Evolutionary conservation across 345 rosid species (phyloP).

Genomic region (Boechera divaricarpa): DNA sequence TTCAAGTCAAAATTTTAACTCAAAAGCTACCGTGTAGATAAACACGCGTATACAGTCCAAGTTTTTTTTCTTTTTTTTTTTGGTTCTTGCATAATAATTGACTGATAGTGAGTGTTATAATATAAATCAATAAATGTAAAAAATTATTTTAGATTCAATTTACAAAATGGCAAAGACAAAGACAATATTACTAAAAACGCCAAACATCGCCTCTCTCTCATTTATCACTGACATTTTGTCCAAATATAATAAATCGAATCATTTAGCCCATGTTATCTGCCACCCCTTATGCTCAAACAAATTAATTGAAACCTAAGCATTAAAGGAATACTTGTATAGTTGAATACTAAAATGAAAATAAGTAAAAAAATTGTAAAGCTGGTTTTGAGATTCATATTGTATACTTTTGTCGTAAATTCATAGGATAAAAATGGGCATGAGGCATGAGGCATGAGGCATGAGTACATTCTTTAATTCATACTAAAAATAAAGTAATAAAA

Average conservation of each 20-base stretch:
- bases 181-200: slow-evolving; percentile 36
- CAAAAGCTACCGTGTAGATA: slow-evolving; percentile 1
- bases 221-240: slow-evolving; percentile 55
- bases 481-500: too few species aligned
- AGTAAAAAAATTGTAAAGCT: not conserved
- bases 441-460: too few species aligned
- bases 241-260: slow-evolving; percentile 47
- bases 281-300: slow-evolving; percentile 39
- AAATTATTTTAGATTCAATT: not conserved
- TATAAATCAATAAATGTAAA: not conserved
- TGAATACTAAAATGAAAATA: not conserved
- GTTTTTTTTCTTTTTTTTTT: not conserved
- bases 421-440: too few species aligned
- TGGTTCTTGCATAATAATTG: slow-evolving; percentile 35
- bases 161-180: slow-evolving; percentile 36
- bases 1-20: not conserved
- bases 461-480: too few species aligned
- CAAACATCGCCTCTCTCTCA: slow-evolving; percentile 44
- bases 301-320: slow-evolving; percentile 18
- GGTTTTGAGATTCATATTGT: not conserved
- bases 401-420: not conserved
- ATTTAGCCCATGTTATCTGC: slow-evolving; percentile 43
- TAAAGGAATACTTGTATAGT: not conserved
- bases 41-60: slow-evolving; percentile 19
- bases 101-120: slow-evolving; percentile 33